These are phyloP conservation scores for Porphyra umbilicalis DNA, from an alignment of 31 red algal genomes.

Conservation along the genomic window DNA sequence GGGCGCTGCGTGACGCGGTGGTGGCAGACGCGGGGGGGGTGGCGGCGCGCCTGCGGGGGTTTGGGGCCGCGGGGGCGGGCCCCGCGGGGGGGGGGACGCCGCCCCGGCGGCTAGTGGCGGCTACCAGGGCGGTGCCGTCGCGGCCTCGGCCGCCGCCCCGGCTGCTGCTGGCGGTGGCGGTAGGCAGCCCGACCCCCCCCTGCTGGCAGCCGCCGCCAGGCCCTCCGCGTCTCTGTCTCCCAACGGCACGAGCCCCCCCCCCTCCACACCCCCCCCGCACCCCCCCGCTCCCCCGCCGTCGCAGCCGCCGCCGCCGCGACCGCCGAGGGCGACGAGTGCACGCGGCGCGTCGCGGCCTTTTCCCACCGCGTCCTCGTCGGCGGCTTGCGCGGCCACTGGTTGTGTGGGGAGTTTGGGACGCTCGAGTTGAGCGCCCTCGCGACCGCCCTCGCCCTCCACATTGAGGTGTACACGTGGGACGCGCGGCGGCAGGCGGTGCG, in stretches of 20 bases:
- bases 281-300: too few relatives aligned
- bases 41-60: background rate
- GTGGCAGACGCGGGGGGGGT: background rate
- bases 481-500: conserved; percentile 14
- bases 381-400: conserved; percentile 50
- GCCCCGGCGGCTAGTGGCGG: background rate
- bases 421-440: conserved; percentile 45
- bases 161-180: background rate
- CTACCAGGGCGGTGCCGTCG: background rate
- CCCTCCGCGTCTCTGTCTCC: too few relatives aligned
- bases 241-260: too few relatives aligned
- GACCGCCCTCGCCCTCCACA: conserved; percentile 8
- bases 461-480: conserved; percentile 53
- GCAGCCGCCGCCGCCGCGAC: background rate
- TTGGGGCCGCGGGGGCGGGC: background rate
- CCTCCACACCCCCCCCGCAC: too few relatives aligned
- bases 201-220: too few relatives aligned
- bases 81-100: background rate
- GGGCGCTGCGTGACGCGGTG: background rate
- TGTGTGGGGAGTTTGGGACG: conserved; percentile 42
- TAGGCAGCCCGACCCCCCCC: background rate
- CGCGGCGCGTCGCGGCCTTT: conserved; percentile 14
- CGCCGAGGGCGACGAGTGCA: background rate
- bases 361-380: conserved; percentile 6
- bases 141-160: too few relatives aligned